Conservation (phyloP, 164 flowering plant genomes). For the Nymphaea colorata region DNA sequence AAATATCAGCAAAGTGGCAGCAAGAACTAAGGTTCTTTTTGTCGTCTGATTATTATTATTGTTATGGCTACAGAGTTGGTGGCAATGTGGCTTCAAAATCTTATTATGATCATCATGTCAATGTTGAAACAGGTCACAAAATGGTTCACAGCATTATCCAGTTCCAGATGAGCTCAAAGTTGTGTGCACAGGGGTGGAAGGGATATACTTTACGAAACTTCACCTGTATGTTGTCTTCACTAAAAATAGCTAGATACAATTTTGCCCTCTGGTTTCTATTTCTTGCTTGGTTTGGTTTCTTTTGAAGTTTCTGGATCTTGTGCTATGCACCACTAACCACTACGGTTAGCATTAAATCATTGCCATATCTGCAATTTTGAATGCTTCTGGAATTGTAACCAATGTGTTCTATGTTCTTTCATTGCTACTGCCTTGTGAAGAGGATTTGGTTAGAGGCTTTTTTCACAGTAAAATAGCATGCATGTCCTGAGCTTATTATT, state of each 20-base stretch:
- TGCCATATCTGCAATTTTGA: no score
- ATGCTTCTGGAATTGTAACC: no score
- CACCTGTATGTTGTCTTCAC: conserved; percentile 50
- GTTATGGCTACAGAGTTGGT: neutral
- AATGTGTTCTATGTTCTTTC: no score
- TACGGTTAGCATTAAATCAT: no score
- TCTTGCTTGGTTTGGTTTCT: no score
- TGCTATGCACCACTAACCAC: no score
- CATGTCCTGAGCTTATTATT: no score
- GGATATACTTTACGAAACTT: conserved; percentile 59
- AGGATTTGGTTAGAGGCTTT: no score
- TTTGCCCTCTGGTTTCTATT: neutral
- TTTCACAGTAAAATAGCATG: no score
- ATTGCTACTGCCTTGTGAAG: no score
- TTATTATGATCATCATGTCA: neutral
- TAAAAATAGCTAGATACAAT: no score
- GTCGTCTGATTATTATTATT: neutral
- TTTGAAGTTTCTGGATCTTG: no score
- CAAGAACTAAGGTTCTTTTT: conserved; percentile 26
- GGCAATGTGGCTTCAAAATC: neutral
- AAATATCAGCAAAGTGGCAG: conserved; percentile 29
- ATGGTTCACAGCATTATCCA: neutral
- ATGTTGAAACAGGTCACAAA: neutral
- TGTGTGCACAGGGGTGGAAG: conserved; percentile 79
- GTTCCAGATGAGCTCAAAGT: conserved; percentile 16